Evolutionary conservation across 257 asterid genomes (phyloP).

Genomic region (Prunella vulgaris): DNA sequence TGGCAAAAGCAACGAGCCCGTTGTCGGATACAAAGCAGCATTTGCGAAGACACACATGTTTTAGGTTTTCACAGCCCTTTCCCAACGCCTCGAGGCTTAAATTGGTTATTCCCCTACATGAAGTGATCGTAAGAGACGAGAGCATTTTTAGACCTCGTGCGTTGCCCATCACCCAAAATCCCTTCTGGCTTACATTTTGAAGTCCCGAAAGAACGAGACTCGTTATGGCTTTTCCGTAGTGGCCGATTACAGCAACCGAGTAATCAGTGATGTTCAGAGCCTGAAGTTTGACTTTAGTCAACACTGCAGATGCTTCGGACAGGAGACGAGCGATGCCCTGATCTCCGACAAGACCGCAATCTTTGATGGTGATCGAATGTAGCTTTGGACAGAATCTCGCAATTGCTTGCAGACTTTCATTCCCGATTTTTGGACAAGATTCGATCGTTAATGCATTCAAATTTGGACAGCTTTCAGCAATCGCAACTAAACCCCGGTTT

Average conservation of each 20-base stretch:
- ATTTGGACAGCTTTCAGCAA: constrained; percentile 61
- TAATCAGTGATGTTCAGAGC: constrained; percentile 59
- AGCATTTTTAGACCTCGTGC: constrained; percentile 60
- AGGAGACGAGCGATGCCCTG: constrained; percentile 67
- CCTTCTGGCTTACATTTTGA: constrained; percentile 71
- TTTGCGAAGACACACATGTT: constrained; percentile 51
- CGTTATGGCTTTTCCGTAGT: constrained; percentile 62
- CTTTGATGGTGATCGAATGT: constrained; percentile 58
- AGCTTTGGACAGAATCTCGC: constrained; percentile 62
- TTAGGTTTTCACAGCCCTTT: constrained; percentile 58
- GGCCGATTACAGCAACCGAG: constrained; percentile 82
- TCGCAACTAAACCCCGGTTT: constrained; percentile 57
- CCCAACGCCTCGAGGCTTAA: constrained; percentile 67
- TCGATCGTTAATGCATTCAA: constrained; percentile 61
- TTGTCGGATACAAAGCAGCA: constrained; percentile 69
- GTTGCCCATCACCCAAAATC: constrained; percentile 93
- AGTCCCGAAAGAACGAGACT: constrained; percentile 59
- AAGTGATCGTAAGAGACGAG: constrained; percentile 51
- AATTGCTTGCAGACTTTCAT: constrained; percentile 61
- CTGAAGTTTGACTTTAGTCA: constrained; percentile 74
- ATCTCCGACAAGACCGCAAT: constrained; percentile 77
- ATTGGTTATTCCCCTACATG: constrained; percentile 69
- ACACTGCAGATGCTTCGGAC: constrained; percentile 38
- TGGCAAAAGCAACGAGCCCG: constrained; percentile 68
- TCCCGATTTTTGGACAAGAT: constrained; percentile 63